Base-by-base conservation (phyloP, 2,329 filamentous ascomycete genomes). In the Macrophomina pseudophaseolina region DNA sequence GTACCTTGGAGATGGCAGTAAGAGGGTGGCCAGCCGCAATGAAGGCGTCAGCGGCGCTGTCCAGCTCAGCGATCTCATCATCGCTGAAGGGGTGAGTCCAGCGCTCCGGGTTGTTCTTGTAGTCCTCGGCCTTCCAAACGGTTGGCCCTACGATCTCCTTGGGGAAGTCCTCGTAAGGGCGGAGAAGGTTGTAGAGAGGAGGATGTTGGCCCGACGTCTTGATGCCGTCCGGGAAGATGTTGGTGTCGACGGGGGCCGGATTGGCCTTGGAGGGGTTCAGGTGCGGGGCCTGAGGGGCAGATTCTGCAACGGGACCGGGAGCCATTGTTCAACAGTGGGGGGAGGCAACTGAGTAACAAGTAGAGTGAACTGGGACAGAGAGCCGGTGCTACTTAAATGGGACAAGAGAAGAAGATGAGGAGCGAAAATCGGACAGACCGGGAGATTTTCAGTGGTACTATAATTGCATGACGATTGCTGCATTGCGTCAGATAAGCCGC, bases 71-170 rank as follows among this genome's bases (percentile, higher is more conserved):
- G 23, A 93, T 80, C 76, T 94, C 91, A 1, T 87, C 84, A 0
- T 83, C 77, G 0, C 85, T 89, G 74, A 94, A 91, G 7, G 80
- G 80, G 78, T 93, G 91, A 5, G 89, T 88, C 91, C 91, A 94
- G 76, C 84, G 84, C 71, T 91, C 88, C 0, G 89, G 87, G 71
- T 85, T 82, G 69, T 85, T 77, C 64, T 80, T 81, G 73, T 89
- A 92, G 38, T 91, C 89, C 35, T 87, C 85, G 5, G 85, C 83
- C 64, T 85, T 83, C 92, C 92, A 95, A 35, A 91, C 87, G 0
- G 91, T 94, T 0, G 86, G 86, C 11, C 91, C 91, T 0, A 83
- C 83, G 75, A 94, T 92, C 68, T 89, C 79, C 67, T 86, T 86
- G 51, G 91, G 91, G 73, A 94, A 94, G 16, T 85, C 83, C 0